Percentiles rank a stretch among this genome's conserved stretches.
Conservation (phyloP, 2,329 filamentous ascomycete genomes). For the Biscogniauxia marginata region DNA sequence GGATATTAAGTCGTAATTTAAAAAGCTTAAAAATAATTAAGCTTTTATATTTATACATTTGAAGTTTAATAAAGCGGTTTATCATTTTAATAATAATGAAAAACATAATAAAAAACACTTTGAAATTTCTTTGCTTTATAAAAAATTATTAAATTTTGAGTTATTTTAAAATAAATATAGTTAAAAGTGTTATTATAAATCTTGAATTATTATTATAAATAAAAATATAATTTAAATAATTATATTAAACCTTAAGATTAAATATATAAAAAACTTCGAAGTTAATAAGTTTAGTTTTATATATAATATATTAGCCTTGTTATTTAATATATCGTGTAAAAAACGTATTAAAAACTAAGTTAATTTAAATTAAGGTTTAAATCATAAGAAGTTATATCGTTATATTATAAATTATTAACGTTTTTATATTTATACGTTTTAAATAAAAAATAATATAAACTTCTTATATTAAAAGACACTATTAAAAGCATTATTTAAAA, state of each 20-base stretch:
- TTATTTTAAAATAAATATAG: neutral
- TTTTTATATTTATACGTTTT: too few relatives aligned
- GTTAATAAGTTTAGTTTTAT: neutral
- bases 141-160: too few relatives aligned
- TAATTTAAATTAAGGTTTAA: too few relatives aligned
- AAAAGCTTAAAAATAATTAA: neutral
- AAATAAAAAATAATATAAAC: too few relatives aligned
- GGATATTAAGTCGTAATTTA: neutral
- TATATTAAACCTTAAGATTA: slow-evolving; percentile 1
- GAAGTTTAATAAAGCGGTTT: neutral
- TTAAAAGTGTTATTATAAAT: too few relatives aligned
- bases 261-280: too few relatives aligned
- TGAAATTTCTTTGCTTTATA: neutral
- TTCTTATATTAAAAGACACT: too few relatives aligned
- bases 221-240: slow-evolving; percentile 1
- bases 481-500: too few relatives aligned
- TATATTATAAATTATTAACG: too few relatives aligned
- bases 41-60: neutral
- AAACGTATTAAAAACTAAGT: neutral
- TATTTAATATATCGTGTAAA: neutral
- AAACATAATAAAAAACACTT: neutral
- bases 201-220: slow-evolving; percentile 1
- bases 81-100: neutral
- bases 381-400: too few relatives aligned
- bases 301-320: neutral